Conservation (phyloP, 805 yeast species). For the Starmerella davenportii region DNA sequence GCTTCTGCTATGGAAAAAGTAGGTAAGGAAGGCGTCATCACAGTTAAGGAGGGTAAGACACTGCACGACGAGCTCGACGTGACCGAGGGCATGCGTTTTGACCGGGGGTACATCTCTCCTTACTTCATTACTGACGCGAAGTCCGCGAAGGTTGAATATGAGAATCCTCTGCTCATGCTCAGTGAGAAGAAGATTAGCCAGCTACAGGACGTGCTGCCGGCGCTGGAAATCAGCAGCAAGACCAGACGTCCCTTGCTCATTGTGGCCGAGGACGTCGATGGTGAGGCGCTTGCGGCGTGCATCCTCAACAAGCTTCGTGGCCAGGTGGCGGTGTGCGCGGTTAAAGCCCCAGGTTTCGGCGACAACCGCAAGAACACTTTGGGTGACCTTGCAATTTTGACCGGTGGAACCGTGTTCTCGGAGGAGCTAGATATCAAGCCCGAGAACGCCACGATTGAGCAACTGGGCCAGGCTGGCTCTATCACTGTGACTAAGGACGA, state of each 20-base stretch:
- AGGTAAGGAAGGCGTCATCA: constrained; percentile 97
- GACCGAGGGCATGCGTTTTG: constrained; percentile 96
- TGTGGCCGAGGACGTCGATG: constrained; percentile 90
- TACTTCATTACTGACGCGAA: constrained; percentile 90
- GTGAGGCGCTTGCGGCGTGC: constrained; percentile 97
- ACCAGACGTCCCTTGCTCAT: constrained; percentile 82
- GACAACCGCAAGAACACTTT: constrained; percentile 93
- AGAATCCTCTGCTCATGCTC: constrained; percentile 73
- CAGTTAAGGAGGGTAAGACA: constrained; percentile 94
- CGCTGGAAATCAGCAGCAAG: constrained; percentile 84
- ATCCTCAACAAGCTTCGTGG: constrained; percentile 93
- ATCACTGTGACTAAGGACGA: constrained; percentile 89
- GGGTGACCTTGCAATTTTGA: constrained; percentile 85
- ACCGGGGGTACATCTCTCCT: constrained; percentile 92
- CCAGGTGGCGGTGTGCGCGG: constrained; percentile 93
- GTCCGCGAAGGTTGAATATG: constrained; percentile 82
- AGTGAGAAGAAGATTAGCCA: constrained; percentile 86
- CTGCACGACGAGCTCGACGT: constrained; percentile 91
- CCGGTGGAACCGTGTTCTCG: constrained; percentile 77
- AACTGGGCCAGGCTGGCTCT: constrained; percentile 81
- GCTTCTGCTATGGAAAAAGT: constrained; percentile 97
- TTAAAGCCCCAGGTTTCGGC: constrained; percentile 98
- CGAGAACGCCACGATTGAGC: constrained; percentile 77
- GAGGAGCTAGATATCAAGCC: constrained; percentile 93
- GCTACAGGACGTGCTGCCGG: constrained; percentile 79